phyloP scores from a whole-genome alignment of 768 basidiomycete species.

The Gloeopeniophorella convolvens region DNA sequence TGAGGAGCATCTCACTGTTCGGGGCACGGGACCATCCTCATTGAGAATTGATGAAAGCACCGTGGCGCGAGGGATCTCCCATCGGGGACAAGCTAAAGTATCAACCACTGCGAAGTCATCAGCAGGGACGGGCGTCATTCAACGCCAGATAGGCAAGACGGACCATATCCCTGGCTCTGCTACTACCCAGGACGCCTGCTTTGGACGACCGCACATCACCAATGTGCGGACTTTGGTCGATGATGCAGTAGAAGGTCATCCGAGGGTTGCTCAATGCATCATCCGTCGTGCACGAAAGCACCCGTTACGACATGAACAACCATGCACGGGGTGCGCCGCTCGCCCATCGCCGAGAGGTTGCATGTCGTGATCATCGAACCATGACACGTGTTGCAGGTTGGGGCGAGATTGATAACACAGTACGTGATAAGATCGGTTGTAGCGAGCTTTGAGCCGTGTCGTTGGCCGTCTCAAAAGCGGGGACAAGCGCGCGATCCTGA shows the following conservation, averaged over 20 bases:
- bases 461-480: neutral
- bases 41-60: neutral
- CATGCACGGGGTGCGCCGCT: neutral
- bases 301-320: neutral
- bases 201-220: too few species aligned
- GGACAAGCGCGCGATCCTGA: neutral
- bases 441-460: neutral
- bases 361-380: neutral
- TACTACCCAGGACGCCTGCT: too few species aligned
- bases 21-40: too few species aligned
- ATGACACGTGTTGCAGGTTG: too few species aligned
- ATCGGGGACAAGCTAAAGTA: neutral
- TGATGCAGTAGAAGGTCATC: neutral
- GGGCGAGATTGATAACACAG: too few species aligned
- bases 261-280: neutral
- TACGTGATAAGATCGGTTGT: neutral
- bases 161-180: neutral
- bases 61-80: neutral
- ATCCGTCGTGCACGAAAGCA: neutral
- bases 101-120: neutral
- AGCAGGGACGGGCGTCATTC: neutral
- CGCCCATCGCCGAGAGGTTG: neutral
- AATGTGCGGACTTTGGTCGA: constrained; percentile 3
- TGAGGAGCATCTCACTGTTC: neutral
- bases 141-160: neutral